These are phyloP conservation scores for Lenzites betulinus DNA, from an alignment of 768 basidiomycete species.

Conservation along the genomic window DNA sequence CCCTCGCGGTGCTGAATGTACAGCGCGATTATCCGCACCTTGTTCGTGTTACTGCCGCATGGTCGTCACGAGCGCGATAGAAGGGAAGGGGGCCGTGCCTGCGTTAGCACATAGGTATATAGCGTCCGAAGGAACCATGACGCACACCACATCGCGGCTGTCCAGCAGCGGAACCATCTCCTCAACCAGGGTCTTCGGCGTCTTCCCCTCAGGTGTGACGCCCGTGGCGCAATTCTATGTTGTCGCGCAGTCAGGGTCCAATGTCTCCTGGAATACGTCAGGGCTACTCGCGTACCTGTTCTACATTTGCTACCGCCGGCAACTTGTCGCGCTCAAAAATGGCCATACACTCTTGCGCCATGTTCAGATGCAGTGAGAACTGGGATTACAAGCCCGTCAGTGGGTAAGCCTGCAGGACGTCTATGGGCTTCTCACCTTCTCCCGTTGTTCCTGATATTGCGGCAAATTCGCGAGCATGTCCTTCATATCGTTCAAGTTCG, in stretches of 20 bases:
- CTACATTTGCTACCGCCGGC: constrained; percentile 80
- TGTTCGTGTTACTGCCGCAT: constrained; percentile 72
- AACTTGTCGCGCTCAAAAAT: constrained; percentile 90
- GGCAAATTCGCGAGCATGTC: constrained; percentile 97
- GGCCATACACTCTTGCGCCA: constrained; percentile 97
- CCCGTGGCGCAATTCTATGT: constrained; percentile 93
- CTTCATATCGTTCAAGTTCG: constrained; percentile 96
- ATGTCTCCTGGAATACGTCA: neutral
- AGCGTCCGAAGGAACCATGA: constrained; percentile 12
- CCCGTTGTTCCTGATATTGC: constrained; percentile 92
- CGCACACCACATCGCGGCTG: constrained; percentile 80
- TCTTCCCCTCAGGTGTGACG: constrained; percentile 85
- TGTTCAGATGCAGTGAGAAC: constrained; percentile 95
- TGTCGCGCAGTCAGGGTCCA: neutral
- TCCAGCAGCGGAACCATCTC: constrained; percentile 98
- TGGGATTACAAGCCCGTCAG: constrained; percentile 33
- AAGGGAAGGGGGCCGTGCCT: neutral
- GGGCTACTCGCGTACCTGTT: constrained; percentile 60
- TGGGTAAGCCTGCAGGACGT: neutral
- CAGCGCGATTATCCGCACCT: constrained; percentile 94
- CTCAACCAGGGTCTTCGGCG: constrained; percentile 93
- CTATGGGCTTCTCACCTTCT: constrained; percentile 60
- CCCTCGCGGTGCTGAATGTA: constrained; percentile 96
- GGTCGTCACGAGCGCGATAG: constrained; percentile 14
- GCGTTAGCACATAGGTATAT: constrained; percentile 7